Evolutionary conservation across 2,329 filamentous ascomycete species (phyloP), one percentile per base, ranked within the genome.

Genomic region (Raffaelea arxii): DNA sequence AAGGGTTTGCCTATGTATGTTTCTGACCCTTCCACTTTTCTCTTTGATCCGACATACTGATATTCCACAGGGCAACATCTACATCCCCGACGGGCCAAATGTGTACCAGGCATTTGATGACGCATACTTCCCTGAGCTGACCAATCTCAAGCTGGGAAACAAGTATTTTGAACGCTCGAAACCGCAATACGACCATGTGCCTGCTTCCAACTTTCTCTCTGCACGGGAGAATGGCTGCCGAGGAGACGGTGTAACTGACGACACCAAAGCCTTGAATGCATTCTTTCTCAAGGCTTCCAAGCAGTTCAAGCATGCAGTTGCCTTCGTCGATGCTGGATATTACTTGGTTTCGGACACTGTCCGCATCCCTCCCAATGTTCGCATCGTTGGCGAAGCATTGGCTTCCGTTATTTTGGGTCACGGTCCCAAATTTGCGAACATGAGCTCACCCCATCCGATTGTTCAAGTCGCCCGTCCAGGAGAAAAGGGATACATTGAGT

Each of bases 231-330:
- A 68, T 14, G 84, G 85, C 32, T 84, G 82, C 46, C 80, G 72
- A 56, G 87, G 86, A 51, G 84, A 92, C 56, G 86, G 85, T 30
- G 60, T 62, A 2, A 82, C 84, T 1, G 86, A 92, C 53, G 87
- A 92, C 58, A 90, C 86, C 1, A 69, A 68, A 7, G 78, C 77
- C 14, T 75, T 92, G 47, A 83, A 88, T 57, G 66, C 66, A 16
- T 47, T 64, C 25, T 62, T 68, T 49, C 41, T 49, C 24, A 48
- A 52, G 9, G 57, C 58, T 3, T 55, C 58, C 3, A 46, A 65
- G 56, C 51, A 60, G 71, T 58, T 48, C 51, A 56, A 59, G 16
- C 59, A 68, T 27, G 65, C 68, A 25, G 63, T 84, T 30, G 72
- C 77, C 2, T 84, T 74, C 54, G 68, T 86, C 40, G 78, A 83